Percentiles rank a stretch among this genome's conserved stretches.
Evolutionary conservation across 23 red algal species (phyloP).

Genomic region (Chondrus crispus): DNA sequence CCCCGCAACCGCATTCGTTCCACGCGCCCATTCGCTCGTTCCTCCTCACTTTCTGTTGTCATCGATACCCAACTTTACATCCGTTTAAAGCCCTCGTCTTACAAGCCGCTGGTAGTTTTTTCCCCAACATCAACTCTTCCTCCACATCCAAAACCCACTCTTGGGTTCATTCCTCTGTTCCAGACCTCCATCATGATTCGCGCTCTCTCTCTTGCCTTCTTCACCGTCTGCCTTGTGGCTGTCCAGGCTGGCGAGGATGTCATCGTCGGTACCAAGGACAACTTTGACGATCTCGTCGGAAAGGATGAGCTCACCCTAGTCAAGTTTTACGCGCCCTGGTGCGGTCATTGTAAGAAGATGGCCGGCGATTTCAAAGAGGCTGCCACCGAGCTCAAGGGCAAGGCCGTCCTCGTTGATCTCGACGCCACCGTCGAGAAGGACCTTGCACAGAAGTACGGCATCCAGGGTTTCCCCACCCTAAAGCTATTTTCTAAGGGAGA

Average conservation of each 20-base stretch:
- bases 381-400: slow-evolving; percentile 74
- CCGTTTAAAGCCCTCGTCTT: too few species aligned
- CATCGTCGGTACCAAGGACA: slow-evolving; percentile 60
- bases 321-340: slow-evolving; percentile 98
- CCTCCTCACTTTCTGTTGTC: too few species aligned
- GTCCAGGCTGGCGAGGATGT: slow-evolving; percentile 33
- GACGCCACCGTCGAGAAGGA: slow-evolving; percentile 92
- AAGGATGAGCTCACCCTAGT: slow-evolving; percentile 68
- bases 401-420: slow-evolving; percentile 87
- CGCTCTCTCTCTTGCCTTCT: slow-evolving; percentile 6
- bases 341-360: slow-evolving; percentile 99
- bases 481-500: slow-evolving; percentile 95
- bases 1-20: too few species aligned
- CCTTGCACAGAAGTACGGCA: slow-evolving; percentile 71
- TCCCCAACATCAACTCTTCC: too few species aligned
- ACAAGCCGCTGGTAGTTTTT: too few species aligned
- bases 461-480: slow-evolving; percentile 94
- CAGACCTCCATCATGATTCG: slow-evolving; percentile 38
- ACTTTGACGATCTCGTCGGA: slow-evolving; percentile 64
- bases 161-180: too few species aligned
- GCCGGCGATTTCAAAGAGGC: slow-evolving; percentile 75
- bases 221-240: slow-evolving; percentile 10
- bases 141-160: too few species aligned
- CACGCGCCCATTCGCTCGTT: too few species aligned
- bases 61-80: too few species aligned